These are phyloP conservation scores for Talaromyces sp. DNA, from an alignment of 2,329 filamentous ascomycete species.

Conservation along the genomic window DNA sequence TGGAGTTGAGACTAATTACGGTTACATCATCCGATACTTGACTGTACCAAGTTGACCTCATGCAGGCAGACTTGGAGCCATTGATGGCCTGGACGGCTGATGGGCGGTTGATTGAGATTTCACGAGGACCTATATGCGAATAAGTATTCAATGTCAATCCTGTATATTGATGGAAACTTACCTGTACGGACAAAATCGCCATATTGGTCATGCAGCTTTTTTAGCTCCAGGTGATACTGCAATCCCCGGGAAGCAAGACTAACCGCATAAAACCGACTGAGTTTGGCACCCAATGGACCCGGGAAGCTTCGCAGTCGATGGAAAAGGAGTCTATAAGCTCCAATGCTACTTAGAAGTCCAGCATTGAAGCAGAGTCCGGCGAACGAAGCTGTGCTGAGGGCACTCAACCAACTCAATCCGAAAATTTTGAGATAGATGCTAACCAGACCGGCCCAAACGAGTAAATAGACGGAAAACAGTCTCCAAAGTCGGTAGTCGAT, in stretches of 20 bases:
- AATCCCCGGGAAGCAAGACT: not conserved
- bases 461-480: not conserved
- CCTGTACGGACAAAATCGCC: not conserved
- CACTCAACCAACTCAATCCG: not conserved
- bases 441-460: not conserved
- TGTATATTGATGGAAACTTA: not conserved
- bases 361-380: not conserved
- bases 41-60: conserved; percentile 14
- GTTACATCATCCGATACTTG: conserved; percentile 10
- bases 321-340: not conserved
- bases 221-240: not conserved
- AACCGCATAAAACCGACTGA: not conserved
- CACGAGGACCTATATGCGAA: not conserved
- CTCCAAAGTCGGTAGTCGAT: conserved; percentile 11
- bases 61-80: conserved; percentile 10
- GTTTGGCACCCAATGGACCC: not conserved
- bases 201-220: not conserved
- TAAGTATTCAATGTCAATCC: not conserved
- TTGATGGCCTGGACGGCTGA: conserved; percentile 8
- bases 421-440: not conserved
- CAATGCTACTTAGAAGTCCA: not conserved
- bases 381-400: not conserved
- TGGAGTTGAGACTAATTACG: not conserved
- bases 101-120: not conserved
- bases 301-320: not conserved